Evolutionary conservation across 306 rosid species (phyloP).

Genomic region (Sphenostylis stenocarpa): DNA sequence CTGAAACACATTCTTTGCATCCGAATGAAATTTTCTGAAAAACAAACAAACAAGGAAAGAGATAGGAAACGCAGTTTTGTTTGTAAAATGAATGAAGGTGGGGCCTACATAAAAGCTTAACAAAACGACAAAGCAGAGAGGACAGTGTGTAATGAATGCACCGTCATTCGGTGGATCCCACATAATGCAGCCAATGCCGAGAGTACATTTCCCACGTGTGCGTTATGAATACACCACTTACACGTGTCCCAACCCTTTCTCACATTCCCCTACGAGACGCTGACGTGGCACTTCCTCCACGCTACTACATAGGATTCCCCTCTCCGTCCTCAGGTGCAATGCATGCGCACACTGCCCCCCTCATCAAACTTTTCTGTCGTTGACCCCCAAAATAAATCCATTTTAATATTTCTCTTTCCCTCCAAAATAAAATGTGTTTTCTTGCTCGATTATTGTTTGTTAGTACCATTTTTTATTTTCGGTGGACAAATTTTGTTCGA

Average conservation of each 20-base stretch:
- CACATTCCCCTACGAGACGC: background rate
- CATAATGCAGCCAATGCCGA: constrained; percentile 27
- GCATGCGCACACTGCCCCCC: constrained; percentile 31
- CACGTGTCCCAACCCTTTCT: constrained; percentile 30
- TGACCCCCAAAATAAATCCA: background rate
- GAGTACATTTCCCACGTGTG: constrained; percentile 42
- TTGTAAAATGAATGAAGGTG: background rate
- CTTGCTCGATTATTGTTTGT: constrained; percentile 17
- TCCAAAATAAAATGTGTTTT: no score
- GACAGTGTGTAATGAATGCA: constrained; percentile 34
- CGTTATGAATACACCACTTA: constrained; percentile 4
- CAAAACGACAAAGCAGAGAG: constrained; percentile 28
- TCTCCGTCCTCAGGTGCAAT: constrained; percentile 28
- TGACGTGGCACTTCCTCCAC: constrained; percentile 19
- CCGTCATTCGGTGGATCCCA: constrained; percentile 40
- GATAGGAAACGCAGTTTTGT: background rate
- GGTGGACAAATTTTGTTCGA: background rate
- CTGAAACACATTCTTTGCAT: no score
- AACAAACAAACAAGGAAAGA: background rate
- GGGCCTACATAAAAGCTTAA: background rate
- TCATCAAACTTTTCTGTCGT: constrained; percentile 16
- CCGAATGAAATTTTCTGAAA: background rate
- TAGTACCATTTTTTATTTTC: background rate
- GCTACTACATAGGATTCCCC: constrained; percentile 42
- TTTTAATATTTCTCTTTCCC: background rate